Percentiles rank a stretch among this genome's conserved stretches.
Conservation (phyloP, 1,284 basidiomycete species). For the Tilletia caries region DNA sequence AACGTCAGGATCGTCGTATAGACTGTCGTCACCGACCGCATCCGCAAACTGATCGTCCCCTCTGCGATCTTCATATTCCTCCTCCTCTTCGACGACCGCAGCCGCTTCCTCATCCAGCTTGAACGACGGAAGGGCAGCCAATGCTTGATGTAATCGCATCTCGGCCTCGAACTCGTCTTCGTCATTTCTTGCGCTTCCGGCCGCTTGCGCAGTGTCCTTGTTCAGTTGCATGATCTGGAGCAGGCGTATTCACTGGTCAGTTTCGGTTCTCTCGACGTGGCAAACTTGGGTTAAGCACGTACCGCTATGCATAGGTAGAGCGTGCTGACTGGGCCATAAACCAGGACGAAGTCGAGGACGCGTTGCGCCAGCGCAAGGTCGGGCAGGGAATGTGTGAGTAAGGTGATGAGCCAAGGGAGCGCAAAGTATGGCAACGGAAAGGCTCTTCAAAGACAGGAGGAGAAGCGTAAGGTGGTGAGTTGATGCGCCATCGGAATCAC, state of each 20-base stretch:
- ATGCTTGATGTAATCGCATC: background rate
- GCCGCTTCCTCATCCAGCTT: constrained; percentile 2
- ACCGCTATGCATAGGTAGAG: constrained; percentile 81
- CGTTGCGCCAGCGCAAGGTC: constrained; percentile 67
- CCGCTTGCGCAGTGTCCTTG: background rate
- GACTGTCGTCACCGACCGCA: constrained; percentile 2
- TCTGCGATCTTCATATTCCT: background rate
- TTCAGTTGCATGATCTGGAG: constrained; percentile 1
- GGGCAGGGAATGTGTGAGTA: constrained; percentile 83
- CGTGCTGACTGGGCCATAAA: constrained; percentile 72
- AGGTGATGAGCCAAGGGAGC: constrained; percentile 80
- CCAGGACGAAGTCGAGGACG: constrained; percentile 80
- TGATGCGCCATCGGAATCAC: no score
- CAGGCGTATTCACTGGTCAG: background rate
- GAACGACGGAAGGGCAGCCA: background rate
- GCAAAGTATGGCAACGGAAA: constrained; percentile 78
- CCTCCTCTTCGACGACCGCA: background rate
- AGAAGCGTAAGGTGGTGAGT: no score
- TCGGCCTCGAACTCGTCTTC: background rate
- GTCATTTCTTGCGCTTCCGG: background rate
- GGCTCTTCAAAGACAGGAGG: constrained; percentile 50
- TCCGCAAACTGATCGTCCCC: constrained; percentile 1
- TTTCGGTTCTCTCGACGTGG: constrained; percentile 14
- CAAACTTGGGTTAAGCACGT: constrained; percentile 52
- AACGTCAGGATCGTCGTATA: constrained; percentile 11